Evolutionary conservation across 1,139 yeast species (phyloP), one percentile per base, ranked within the genome.

Genomic region (Candida neerlandica): DNA sequence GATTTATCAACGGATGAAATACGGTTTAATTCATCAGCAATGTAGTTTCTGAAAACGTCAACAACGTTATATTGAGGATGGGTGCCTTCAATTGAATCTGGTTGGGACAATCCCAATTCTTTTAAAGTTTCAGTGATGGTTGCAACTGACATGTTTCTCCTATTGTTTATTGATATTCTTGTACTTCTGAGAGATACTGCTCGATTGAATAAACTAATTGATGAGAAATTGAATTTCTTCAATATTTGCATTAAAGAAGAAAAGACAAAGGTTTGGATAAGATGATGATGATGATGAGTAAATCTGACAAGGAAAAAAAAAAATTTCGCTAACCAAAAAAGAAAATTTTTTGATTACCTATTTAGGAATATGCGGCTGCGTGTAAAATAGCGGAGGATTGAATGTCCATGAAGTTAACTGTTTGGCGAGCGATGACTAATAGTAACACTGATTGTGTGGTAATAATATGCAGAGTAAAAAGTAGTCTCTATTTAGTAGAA

Each of bases 11-110:
- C 96, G 32, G 85, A 85, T 18, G 96, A 77, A 58, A 95, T 76
- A 56, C 79, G 75, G 55, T 88, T 77, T 55, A 94, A 79, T 67
- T 92, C 94, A 53, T 81, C 80, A 45, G 97, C 75, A 65, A 95
- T 89, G 70, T 89, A 91, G 67, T 91, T 89, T 77, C 98, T 88
- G 78, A 87, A 83, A 40, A 89, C 77, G 63, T 91, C 97, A 55
- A 85, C 81, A 5, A 91, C 84, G 67, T 89, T 90, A 64, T 75
- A 75, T 45, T 79, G 81, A n/a, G 96, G 95, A 60, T 71, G 78
- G 0, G 96, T 84, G 18, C 62, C 66, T 40, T 62, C 62, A 12
- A 45, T 41, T 7, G 64, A 48, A 10, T 60, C 39, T 5, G 78
- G 74, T 48, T 63, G 65, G 21, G 58, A 51, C 54, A 75, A 68